A percentile compares a stretch with the other conserved stretches of the same genome.
phyloP scores from a whole-genome alignment of 2,329 filamentous ascomycete genomes.

The Cucurbitaria berberidis region DNA sequence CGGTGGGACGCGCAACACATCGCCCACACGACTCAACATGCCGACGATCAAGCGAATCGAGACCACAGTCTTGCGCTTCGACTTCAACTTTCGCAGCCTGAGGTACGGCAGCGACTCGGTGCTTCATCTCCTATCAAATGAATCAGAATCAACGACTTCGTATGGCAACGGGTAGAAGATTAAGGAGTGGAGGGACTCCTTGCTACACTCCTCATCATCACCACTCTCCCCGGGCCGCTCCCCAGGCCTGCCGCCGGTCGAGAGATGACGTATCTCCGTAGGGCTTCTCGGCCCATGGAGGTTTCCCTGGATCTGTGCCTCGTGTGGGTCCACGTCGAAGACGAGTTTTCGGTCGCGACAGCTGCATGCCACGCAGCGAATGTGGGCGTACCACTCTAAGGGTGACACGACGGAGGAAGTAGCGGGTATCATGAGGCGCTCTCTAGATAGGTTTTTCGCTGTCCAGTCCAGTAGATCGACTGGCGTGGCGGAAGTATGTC shows the following conservation, averaged over 20 bases:
- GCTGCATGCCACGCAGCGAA: conserved; percentile 19
- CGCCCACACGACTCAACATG: conserved; percentile 9
- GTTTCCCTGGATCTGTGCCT: conserved; percentile 2
- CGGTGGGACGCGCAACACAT: conserved; percentile 6
- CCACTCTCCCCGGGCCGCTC: conserved; percentile 7
- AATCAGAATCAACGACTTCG: conserved; percentile 24
- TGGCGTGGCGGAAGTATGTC: conserved; percentile 10
- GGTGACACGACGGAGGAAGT: conserved; percentile 18
- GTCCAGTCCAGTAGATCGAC: conserved; percentile 10
- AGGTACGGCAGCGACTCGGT: conserved; percentile 21
- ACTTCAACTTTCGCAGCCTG: conserved; percentile 11
- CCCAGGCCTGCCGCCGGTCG: conserved; percentile 12
- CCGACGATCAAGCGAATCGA: conserved; percentile 4
- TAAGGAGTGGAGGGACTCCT: conserved; percentile 16
- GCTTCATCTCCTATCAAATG: conserved; percentile 30
- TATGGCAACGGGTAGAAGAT: conserved; percentile 27
- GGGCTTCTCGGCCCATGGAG: not conserved
- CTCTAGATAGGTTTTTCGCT: conserved; percentile 11
- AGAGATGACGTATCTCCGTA: conserved; percentile 28
- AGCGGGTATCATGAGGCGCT: conserved; percentile 22
- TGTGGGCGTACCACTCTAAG: conserved; percentile 7
- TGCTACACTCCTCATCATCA: conserved; percentile 22
- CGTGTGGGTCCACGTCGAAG: conserved; percentile 9
- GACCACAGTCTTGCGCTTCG: not conserved
- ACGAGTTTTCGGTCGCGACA: conserved; percentile 5